These are phyloP conservation scores for Porogramme epimiltina DNA, from an alignment of 1,284 basidiomycete genomes.

Conservation along the genomic window DNA sequence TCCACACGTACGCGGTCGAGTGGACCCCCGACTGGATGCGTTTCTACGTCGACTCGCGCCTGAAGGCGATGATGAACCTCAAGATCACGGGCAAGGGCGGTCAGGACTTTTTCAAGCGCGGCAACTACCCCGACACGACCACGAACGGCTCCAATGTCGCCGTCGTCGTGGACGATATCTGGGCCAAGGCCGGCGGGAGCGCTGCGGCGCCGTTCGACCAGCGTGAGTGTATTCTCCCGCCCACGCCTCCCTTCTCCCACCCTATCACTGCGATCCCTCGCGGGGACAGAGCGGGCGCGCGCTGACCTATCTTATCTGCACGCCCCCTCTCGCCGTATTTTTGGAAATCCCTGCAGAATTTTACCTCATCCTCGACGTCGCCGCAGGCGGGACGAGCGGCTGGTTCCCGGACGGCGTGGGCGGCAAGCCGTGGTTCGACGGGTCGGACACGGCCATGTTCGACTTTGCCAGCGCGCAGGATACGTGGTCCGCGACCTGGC, in stretches of 20 bases:
- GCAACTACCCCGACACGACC: conserved; percentile 35
- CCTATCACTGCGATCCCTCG: background rate
- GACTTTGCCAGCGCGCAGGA: conserved; percentile 68
- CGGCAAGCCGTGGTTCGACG: conserved; percentile 81
- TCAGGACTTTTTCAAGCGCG: conserved; percentile 41
- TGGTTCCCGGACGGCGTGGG: conserved; percentile 83
- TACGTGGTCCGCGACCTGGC: conserved; percentile 76
- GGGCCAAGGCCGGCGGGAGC: conserved; percentile 42
- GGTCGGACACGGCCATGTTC: conserved; percentile 62
- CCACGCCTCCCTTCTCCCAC: conserved; percentile 1
- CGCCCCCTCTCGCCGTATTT: background rate
- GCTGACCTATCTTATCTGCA: too few species aligned
- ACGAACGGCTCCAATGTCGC: conserved; percentile 50
- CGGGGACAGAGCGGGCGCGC: background rate
- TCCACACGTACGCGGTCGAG: conserved; percentile 78
- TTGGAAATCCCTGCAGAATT: conserved; percentile 51
- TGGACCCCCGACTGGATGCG: conserved; percentile 78
- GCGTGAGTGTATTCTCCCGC: too few species aligned
- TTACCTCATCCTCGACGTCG: conserved; percentile 81
- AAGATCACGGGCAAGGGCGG: conserved; percentile 39
- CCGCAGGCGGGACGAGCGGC: conserved; percentile 83
- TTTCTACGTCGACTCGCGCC: conserved; percentile 49
- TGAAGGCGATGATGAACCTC: conserved; percentile 54
- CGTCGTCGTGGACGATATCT: conserved; percentile 51
- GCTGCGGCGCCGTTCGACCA: conserved; percentile 80